Percentiles rank a stretch among this genome's conserved stretches.
Conservation (phyloP, 768 basidiomycete species). For the Psilocybe cubensis region DNA sequence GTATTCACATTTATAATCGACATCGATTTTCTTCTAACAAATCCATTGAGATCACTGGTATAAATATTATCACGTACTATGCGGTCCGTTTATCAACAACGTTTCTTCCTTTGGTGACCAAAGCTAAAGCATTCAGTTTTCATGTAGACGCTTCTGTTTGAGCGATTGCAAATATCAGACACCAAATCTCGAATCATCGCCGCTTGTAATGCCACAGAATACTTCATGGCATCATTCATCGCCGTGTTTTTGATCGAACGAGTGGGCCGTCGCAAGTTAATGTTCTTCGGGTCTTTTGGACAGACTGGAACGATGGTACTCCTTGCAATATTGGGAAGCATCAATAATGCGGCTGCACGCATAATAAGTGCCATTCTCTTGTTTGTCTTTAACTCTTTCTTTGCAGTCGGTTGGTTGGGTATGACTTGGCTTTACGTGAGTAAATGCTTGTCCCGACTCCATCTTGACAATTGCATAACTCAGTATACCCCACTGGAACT, state of each 20-base stretch:
- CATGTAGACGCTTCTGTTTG: slow-evolving; percentile 59
- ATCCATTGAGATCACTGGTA: slow-evolving; percentile 54
- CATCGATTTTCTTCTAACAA: not conserved
- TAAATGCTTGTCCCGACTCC: slow-evolving; percentile 11
- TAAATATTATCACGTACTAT: slow-evolving; percentile 68
- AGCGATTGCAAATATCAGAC: slow-evolving; percentile 60
- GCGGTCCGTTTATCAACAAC: slow-evolving; percentile 27
- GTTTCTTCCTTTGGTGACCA: not conserved
- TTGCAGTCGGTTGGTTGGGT: slow-evolving; percentile 71
- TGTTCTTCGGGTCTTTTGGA: slow-evolving; percentile 71
- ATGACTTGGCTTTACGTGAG: slow-evolving; percentile 74
- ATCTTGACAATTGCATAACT: not conserved
- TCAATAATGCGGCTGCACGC: slow-evolving; percentile 49
- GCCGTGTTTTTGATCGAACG: slow-evolving; percentile 75
- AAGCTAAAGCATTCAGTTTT: not conserved
- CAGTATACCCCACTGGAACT: too few relatives aligned
- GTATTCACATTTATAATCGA: slow-evolving; percentile 14
- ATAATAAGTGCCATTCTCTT: slow-evolving; percentile 57
- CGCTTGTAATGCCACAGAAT: slow-evolving; percentile 73
- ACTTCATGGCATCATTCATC: slow-evolving; percentile 70
- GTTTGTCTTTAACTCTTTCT: slow-evolving; percentile 76
- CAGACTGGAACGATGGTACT: slow-evolving; percentile 61
- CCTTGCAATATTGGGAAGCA: slow-evolving; percentile 59
- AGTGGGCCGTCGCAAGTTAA: slow-evolving; percentile 71
- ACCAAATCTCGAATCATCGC: slow-evolving; percentile 64